Percentiles rank a stretch among this genome's conserved stretches.
Evolutionary conservation across 176 grass and related monocot species (phyloP).

Genomic region (Chloris gayana): DNA sequence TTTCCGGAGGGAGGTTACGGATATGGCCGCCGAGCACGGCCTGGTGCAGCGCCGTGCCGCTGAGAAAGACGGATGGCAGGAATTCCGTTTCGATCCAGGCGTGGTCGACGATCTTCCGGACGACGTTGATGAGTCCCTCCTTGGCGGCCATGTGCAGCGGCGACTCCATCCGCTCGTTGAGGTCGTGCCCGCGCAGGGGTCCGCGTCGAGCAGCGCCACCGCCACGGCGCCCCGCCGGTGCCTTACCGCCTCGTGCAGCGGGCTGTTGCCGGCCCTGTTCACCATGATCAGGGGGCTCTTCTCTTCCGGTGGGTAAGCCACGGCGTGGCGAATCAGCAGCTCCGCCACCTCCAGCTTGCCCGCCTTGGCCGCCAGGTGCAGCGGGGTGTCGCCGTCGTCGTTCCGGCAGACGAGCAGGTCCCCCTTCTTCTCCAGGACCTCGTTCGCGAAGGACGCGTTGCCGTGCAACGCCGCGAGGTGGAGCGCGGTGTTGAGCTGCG

Average conservation of each 20-base stretch:
- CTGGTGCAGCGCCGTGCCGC: conserved; percentile 65
- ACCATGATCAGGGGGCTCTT: background rate
- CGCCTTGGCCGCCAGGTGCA: conserved; percentile 58
- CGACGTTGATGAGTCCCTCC: conserved; percentile 53
- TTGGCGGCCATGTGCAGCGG: conserved; percentile 69
- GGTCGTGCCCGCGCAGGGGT: conserved; percentile 33
- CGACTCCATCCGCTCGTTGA: conserved; percentile 53
- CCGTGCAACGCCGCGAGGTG: conserved; percentile 55
- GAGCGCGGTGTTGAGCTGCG: conserved; percentile 55
- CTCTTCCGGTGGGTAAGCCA: background rate
- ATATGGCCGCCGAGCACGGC: conserved; percentile 67
- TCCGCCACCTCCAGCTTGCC: conserved; percentile 36
- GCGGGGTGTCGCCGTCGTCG: conserved; percentile 58
- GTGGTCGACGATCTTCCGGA: conserved; percentile 40
- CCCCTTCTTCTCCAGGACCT: background rate
- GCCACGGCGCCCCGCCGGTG: conserved; percentile 34
- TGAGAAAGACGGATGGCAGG: conserved; percentile 16
- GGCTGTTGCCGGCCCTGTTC: conserved; percentile 44
- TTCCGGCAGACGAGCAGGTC: conserved; percentile 41
- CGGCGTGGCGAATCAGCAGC: conserved; percentile 13
- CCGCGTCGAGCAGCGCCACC: conserved; percentile 43
- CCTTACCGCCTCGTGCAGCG: conserved; percentile 67
- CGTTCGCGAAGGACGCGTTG: conserved; percentile 24
- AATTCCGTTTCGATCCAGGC: conserved; percentile 35
- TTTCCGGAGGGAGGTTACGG: conserved; percentile 21